phyloP scores from a whole-genome alignment of 345 rosid genomes.

The Eucalyptus sp. region DNA sequence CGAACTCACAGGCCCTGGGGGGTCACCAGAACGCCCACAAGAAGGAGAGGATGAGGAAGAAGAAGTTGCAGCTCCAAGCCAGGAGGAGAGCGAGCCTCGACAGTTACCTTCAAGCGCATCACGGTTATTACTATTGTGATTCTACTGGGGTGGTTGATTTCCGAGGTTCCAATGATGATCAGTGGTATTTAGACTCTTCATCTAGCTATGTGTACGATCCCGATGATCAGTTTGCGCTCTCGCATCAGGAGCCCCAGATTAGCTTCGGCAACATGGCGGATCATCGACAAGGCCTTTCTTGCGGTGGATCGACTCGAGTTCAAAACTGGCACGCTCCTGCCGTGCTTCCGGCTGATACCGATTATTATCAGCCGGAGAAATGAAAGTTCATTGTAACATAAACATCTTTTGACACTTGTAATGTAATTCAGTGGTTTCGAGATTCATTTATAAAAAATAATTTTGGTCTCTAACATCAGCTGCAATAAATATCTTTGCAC shows the following conservation, averaged over 20 bases:
- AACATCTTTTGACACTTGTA: background rate
- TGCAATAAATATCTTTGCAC: background rate
- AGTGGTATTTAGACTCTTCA: conserved; percentile 18
- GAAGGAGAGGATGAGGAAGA: conserved; percentile 86
- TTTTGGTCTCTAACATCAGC: background rate
- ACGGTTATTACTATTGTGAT: conserved; percentile 3
- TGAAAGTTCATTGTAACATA: background rate
- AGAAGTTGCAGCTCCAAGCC: conserved; percentile 87
- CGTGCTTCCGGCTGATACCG: background rate
- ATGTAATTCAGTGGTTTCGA: background rate
- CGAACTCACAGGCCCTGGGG: conserved; percentile 91
- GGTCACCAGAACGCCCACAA: conserved; percentile 99
- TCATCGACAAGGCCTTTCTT: background rate
- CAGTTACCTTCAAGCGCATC: conserved; percentile 42
- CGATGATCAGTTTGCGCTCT: conserved; percentile 9
- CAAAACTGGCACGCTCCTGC: background rate
- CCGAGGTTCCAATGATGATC: background rate
- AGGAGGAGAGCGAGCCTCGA: conserved; percentile 59
- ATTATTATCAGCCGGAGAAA: background rate
- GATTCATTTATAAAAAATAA: background rate
- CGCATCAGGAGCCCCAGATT: conserved; percentile 45
- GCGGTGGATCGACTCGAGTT: background rate
- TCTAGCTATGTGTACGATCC: conserved; percentile 1
- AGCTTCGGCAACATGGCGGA: conserved; percentile 13
- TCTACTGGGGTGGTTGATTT: background rate